A percentile compares a stretch with the other conserved stretches of the same genome.
phyloP scores from a whole-genome alignment of 2,329 filamentous ascomycete genomes.

The Pestalotiopsis sp. region DNA sequence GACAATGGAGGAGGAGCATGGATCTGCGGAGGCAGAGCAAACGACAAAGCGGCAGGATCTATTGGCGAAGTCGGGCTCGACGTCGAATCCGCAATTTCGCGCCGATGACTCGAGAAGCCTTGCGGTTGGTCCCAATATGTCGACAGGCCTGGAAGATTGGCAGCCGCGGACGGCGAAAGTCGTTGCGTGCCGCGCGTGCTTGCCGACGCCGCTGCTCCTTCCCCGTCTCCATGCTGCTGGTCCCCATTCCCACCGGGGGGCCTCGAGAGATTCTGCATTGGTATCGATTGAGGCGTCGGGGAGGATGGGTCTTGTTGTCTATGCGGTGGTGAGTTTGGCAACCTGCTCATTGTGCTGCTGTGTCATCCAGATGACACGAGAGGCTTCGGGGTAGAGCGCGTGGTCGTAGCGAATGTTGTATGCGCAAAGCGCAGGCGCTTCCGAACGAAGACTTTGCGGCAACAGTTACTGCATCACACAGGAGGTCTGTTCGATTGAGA shows the following conservation, averaged over 20 bases:
- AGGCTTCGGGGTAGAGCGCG: conserved; percentile 19
- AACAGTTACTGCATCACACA: conserved; percentile 25
- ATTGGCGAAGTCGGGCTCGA: conserved; percentile 52
- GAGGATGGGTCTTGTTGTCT: conserved; percentile 47
- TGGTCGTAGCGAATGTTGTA: conserved; percentile 14
- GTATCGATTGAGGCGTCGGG: conserved; percentile 64
- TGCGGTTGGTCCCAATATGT: conserved; percentile 57
- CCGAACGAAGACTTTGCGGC: conserved; percentile 16
- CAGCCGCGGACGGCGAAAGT: conserved; percentile 27
- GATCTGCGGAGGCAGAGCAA: conserved; percentile 57
- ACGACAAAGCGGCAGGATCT: conserved; percentile 55
- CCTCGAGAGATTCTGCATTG: conserved; percentile 62
- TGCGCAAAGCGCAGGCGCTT: conserved; percentile 28
- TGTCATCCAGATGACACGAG: conserved; percentile 23
- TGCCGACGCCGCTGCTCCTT: conserved; percentile 26
- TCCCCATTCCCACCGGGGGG: conserved; percentile 15
- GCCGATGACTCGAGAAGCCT: conserved; percentile 36
- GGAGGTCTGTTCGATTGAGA: neutral
- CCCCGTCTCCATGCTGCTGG: conserved; percentile 17
- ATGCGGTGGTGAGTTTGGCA: conserved; percentile 41
- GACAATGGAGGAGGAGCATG: conserved; percentile 32
- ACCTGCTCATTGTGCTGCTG: conserved; percentile 45
- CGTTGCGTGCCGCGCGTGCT: conserved; percentile 17
- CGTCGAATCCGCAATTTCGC: conserved; percentile 34
- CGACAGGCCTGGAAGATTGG: conserved; percentile 46